Base-by-base conservation (phyloP, 2,329 filamentous ascomycete genomes). In the Alternaria incomplexa region DNA sequence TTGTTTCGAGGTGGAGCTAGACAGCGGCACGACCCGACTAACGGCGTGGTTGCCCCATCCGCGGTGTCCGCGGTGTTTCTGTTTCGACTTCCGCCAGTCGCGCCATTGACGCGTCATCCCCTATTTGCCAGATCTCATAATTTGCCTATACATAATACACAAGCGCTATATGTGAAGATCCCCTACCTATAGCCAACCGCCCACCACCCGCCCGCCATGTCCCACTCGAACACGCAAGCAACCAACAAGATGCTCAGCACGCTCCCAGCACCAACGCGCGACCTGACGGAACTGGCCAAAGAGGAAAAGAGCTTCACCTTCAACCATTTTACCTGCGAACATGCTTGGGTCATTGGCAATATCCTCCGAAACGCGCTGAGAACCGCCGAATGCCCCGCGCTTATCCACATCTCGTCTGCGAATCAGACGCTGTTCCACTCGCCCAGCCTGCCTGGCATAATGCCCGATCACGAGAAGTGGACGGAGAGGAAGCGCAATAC, bases 391-490 rank as follows among this genome's bases (percentile, higher is more conserved):
- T 84, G 85, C 48, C 84, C 89, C 1, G 84, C 85, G 22, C 81
- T 91, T 32, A 87, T 92, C 72, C 87, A 87, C 73, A 91, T 92
- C 78, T 82, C 85, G 30, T 84, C 89, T n/a, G 85, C 87, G 73
- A 78, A 80, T 15, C 90, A 91, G 71, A 83, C 88, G 2, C 80
- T 95, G 20, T 95, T 93, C 83, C 91, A 93, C 76, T 83, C 85
- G 61, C 88, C 87, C 5, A 90, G 89, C 0, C 87, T 90, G 44
- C 81, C 87, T 0, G 91, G 92, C 7, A 87, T 88, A 5, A 83
- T 86, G 63, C 90, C 91, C 0, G 92, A 95, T 77, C 90, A 92
- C 73, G 89, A 91, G 76, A 80, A 81, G 26, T 92, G 90, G 76
- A 68, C 77, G 3, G 80, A 84, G 40, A 84, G 92, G 32, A 95